These are phyloP conservation scores for Meyerozyma athensensis DNA, from an alignment of 1,139 yeast species.

Conservation along the genomic window DNA sequence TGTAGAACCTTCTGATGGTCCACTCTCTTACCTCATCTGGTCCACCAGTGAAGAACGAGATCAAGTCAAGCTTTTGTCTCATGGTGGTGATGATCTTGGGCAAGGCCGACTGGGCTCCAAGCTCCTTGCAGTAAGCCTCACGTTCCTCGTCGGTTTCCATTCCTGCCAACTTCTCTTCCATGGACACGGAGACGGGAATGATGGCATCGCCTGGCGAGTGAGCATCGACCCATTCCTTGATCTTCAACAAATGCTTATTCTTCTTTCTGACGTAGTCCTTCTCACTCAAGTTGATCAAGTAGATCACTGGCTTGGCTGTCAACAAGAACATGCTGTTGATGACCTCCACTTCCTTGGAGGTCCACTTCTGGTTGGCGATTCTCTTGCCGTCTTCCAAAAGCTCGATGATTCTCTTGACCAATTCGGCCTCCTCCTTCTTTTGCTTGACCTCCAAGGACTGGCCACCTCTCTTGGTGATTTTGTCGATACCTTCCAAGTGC, in stretches of 20 bases:
- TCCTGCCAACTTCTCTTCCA: conserved; percentile 88
- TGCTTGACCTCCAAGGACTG: conserved; percentile 93
- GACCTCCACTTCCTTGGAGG: conserved; percentile 81
- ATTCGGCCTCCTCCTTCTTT: conserved; percentile 85
- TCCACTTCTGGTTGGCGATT: conserved; percentile 89
- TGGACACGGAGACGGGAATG: conserved; percentile 88
- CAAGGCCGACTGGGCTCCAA: conserved; percentile 81
- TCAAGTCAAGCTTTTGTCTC: conserved; percentile 81
- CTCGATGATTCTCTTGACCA: conserved; percentile 71
- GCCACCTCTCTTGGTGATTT: conserved; percentile 89
- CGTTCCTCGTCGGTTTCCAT: conserved; percentile 91
- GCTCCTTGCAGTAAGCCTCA: conserved; percentile 78
- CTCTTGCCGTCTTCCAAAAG: conserved; percentile 81
- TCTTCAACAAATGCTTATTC: conserved; percentile 87
- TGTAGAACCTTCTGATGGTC: conserved; percentile 80
- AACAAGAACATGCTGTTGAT: conserved; percentile 84
- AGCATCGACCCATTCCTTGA: conserved; percentile 95
- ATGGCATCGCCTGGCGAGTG: conserved; percentile 92
- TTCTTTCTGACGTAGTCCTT: conserved; percentile 93
- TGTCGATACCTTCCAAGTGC: conserved; percentile 83
- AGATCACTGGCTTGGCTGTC: conserved; percentile 95
- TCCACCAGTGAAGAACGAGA: conserved; percentile 82
- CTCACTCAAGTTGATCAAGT: conserved; percentile 91
- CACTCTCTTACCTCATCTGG: conserved; percentile 85
- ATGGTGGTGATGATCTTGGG: conserved; percentile 82